Base-by-base conservation (phyloP, 148 eudicot species). In the Heliosperma pusillum region DNA sequence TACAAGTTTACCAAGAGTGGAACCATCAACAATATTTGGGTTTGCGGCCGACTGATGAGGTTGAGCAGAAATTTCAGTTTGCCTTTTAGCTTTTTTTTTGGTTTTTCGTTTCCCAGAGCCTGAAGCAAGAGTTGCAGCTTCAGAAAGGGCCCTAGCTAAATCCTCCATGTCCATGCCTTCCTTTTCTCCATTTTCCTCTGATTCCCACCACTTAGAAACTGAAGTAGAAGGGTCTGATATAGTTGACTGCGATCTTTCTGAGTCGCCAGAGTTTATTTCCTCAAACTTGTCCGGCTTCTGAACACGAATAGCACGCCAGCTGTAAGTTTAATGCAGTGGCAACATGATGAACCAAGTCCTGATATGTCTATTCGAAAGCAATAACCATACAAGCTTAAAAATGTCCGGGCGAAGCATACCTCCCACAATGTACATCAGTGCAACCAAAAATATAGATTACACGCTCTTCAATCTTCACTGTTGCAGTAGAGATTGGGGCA, bases 291-390 rank as follows among this genome's bases (percentile, higher is more conserved):
- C 64, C 60, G 80, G 67, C 82, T 85, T 94, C 80, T 94, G 98
- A 84, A 90, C 89, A 78, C 98, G 90, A 74, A 94, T 50, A 80
- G 88, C 92, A 77, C 86, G 81, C 95, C 95, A 94, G 72, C 98
- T 94, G 86, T 70, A 79, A 60, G 29, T 70, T 72, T 61, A 83
- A 71, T 64, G 62, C 67, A 68, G 61, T 44, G 53, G 27, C 20
- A 55, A 74, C 27, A 64, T 56, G 47, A 79, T 77, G 71, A 71
- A 80, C 78, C 80, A 81, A 19, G n/a, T 7, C 17, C 4, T 6
- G 26, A 45, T 17, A 21, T 67, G 36, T 10, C 40, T 17, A 33
- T n/a, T n/a, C 19, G 47, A 24, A 53, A 71, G 19, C 13, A 45
- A 20, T 20, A 60, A 24, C 66, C 45, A 68, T 3, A 65, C 61